phyloP scores from a whole-genome alignment of 805 yeast species.

The Candida peoriensis region DNA sequence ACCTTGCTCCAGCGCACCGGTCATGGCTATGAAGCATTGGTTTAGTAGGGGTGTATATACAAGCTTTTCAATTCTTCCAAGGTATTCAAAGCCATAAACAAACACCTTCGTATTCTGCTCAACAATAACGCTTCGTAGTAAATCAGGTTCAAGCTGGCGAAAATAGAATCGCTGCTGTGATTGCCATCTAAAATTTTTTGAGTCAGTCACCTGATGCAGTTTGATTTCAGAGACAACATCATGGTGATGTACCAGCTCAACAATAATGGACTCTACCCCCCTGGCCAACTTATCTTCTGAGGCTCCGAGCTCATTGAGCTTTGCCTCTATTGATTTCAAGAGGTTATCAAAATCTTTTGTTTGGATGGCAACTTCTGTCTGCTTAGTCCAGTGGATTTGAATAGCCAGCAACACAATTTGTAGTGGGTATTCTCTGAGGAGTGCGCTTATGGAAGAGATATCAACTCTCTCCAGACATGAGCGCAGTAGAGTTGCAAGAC shows the following conservation, averaged over 20 bases:
- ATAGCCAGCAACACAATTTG: conserved; percentile 52
- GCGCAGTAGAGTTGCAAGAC: conserved; percentile 37
- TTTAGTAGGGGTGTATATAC: conserved; percentile 74
- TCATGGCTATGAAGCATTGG: conserved; percentile 59
- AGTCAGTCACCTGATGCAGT: conserved; percentile 7
- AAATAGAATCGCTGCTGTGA: conserved; percentile 44
- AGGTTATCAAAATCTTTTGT: conserved; percentile 14
- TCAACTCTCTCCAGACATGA: conserved; percentile 27
- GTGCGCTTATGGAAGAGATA: conserved; percentile 16
- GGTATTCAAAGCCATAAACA: conserved; percentile 74
- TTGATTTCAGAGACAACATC: conserved; percentile 30
- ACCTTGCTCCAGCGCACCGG: conserved; percentile 66
- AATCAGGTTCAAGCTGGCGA: conserved; percentile 17
- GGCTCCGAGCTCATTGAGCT: conserved; percentile 7
- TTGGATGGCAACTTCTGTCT: conserved; percentile 30
- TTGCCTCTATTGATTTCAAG: conserved; percentile 12
- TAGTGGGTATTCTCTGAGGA: conserved; percentile 41
- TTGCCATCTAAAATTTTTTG: conserved; percentile 38
- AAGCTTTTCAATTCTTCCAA: conserved; percentile 67
- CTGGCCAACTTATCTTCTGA: conserved; percentile 44
- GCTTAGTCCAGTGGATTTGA: conserved; percentile 53
- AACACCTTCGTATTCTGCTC: conserved; percentile 48
- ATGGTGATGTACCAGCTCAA: conserved; percentile 61
- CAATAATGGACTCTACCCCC: conserved; percentile 54
- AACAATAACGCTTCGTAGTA: conserved; percentile 35